These are phyloP conservation scores for Polygonum maritimum DNA, from an alignment of 148 eudicot genomes.

Conservation along the genomic window DNA sequence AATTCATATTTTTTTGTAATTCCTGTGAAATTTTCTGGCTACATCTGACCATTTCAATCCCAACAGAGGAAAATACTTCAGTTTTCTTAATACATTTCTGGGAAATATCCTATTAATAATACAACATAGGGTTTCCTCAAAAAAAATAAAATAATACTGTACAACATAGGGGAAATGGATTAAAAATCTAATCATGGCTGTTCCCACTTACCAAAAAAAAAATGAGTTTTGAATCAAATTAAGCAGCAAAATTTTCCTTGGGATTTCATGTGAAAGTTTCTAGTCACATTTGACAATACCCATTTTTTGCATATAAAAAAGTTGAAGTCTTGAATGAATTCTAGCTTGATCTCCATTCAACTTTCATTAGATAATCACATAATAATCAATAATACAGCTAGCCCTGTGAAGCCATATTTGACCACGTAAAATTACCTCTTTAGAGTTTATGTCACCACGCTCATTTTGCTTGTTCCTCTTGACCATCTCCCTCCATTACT, in stretches of 20 bases:
- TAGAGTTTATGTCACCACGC: neutral
- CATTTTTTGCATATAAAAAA: neutral
- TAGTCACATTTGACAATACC: neutral
- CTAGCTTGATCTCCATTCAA: neutral
- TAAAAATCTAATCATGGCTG: neutral
- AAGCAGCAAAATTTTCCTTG: neutral
- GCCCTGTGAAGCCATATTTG: too few species aligned
- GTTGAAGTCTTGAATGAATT: neutral
- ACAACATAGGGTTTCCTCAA: too few species aligned
- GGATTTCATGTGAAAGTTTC: neutral
- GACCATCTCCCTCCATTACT: neutral
- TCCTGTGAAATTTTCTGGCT: neutral
- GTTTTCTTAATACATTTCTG: neutral
- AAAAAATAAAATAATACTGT: too few species aligned
- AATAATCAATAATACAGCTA: too few species aligned
- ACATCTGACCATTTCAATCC: neutral
- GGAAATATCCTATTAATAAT: neutral
- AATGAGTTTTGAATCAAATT: too few species aligned
- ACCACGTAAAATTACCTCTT: too few species aligned
- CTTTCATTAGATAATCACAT: neutral
- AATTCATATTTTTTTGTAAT: neutral
- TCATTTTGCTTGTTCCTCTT: too few species aligned
- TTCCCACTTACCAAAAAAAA: too few species aligned
- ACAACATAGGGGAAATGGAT: too few species aligned
- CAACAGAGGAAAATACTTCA: neutral